A percentile compares a stretch with the other conserved stretches of the same genome.
These are phyloP conservation scores for Symmetrospora coprosmae DNA, from an alignment of 768 basidiomycete species.

Conservation along the genomic window DNA sequence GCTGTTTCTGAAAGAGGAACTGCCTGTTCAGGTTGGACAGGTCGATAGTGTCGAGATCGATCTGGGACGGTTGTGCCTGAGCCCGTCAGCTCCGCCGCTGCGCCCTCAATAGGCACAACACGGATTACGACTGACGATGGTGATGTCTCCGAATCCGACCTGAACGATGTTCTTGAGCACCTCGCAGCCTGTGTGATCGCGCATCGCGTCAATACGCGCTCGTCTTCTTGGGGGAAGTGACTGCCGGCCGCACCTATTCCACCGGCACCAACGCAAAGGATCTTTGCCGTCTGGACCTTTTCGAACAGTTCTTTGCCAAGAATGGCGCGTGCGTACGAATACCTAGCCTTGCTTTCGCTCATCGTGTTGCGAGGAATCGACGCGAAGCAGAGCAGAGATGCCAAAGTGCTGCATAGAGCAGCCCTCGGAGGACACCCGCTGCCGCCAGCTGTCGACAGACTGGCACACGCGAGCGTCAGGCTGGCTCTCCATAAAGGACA, in stretches of 20 bases:
- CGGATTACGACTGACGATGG: constrained; percentile 43
- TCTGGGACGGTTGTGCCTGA: constrained; percentile 33
- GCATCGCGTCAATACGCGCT: too few relatives aligned
- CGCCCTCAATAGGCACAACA: neutral
- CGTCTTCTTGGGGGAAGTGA: neutral
- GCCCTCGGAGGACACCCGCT: too few relatives aligned
- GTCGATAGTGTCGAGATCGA: constrained; percentile 97
- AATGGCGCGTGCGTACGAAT: constrained; percentile 55
- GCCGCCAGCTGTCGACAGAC: neutral
- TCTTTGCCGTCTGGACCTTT: constrained; percentile 35
- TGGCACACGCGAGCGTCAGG: neutral
- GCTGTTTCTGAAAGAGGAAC: constrained; percentile 90
- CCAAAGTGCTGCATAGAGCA: too few relatives aligned
- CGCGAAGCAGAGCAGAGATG: too few relatives aligned
- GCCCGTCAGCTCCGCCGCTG: too few relatives aligned
- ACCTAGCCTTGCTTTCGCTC: constrained; percentile 25
- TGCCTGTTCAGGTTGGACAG: constrained; percentile 93
- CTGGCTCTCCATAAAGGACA: neutral
- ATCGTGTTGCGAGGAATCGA: neutral
- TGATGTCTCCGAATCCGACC: constrained; percentile 81
- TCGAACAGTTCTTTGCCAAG: constrained; percentile 58
- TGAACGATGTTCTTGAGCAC: constrained; percentile 88
- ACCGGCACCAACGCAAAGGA: constrained; percentile 85
- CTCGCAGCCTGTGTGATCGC: too few relatives aligned
- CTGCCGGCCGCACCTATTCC: constrained; percentile 24